Base-by-base conservation (phyloP, 2,329 filamentous ascomycete genomes). In the Aspergillus thermomutatus region DNA sequence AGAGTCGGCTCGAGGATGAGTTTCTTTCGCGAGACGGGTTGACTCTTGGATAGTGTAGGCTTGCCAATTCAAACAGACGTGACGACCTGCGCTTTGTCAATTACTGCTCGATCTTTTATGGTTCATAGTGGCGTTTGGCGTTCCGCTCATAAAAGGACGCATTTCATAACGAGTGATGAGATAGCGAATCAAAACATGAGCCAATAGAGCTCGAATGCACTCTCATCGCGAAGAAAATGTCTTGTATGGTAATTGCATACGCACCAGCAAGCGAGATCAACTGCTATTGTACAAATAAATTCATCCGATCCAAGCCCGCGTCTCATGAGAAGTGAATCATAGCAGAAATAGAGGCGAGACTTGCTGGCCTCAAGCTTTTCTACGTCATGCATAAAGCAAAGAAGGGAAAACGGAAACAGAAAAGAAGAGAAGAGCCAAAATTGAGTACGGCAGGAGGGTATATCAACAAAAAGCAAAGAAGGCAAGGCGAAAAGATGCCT, bases 1-100 rank as follows among this genome's bases (percentile, higher is more conserved):
- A 66, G 50, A 56, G 58, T 27, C 62, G 67, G 21, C 66, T 69
- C 26, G 68, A 68, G 40, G 68, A 74, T 9, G 70, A 73, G 19
- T 53, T 68, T 3, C 61, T 61, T 45, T 48, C 57, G 21, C 57
- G 64, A 8, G 64, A 64, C 27, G 65, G 55, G 8, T 11, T 61
- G 23, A 21, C 57, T 6, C 57, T 58, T 31, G 54, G 47, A 28
- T 55, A 55, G 17, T 43, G 49, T 31, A 0, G 46, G 3, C 7
- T 23, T 45, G 41, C n/a, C 41, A 14, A 4, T 4, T 4, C 14
- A 5, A 6, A 31, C 14, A 21, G 3, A 28, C 19, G 8, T 43
- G 50, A 31, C 4, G 26, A 37, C 19, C 25, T 41, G 11, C 14
- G 27, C 25, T 25, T 48, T 9, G n/a, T 27, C 9, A 7, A 17